phyloP scores from a whole-genome alignment of 495 filamentous ascomycete species.

The Penicillium fimorum region DNA sequence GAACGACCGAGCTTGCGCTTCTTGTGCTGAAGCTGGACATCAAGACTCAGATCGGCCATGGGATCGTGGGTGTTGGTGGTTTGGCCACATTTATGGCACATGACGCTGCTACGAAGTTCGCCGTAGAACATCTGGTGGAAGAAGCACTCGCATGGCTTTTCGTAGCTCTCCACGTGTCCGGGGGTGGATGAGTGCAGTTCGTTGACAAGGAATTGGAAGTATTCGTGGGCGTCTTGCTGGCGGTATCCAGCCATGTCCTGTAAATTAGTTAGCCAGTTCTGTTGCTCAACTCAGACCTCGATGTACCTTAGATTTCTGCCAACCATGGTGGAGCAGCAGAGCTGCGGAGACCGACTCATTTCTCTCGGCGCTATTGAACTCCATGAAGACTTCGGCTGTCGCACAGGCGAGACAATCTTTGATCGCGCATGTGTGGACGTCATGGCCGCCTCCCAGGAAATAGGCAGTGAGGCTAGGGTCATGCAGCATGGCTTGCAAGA shows the following conservation, averaged over 20 bases:
- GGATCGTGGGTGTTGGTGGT: conserved; percentile 76
- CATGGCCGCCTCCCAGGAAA: conserved; percentile 83
- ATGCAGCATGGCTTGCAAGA: conserved; percentile 83
- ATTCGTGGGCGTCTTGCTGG: conserved; percentile 94
- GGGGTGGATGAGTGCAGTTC: conserved; percentile 62
- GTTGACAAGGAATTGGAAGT: conserved; percentile 88
- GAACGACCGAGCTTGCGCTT: conserved; percentile 49
- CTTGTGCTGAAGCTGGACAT: conserved; percentile 60
- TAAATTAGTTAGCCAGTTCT: conserved; percentile 39
- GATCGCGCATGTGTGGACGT: conserved; percentile 59
- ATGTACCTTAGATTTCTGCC: conserved; percentile 27
- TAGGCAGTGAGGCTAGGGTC: conserved; percentile 83
- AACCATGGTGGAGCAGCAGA: conserved; percentile 59
- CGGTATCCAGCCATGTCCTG: conserved; percentile 85
- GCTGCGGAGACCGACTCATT: conserved; percentile 81
- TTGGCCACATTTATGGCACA: conserved; percentile 78
- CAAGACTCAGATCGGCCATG: conserved; percentile 82
- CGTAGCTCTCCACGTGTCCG: conserved; percentile 48
- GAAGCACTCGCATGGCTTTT: conserved; percentile 73
- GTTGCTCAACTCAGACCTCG: background rate
- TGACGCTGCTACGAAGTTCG: conserved; percentile 80
- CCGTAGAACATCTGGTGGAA: conserved; percentile 89
- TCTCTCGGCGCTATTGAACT: conserved; percentile 79
- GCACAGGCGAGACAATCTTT: conserved; percentile 75
- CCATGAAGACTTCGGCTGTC: conserved; percentile 86